phyloP scores from a whole-genome alignment of 2,329 filamentous ascomycete species.

The Fusarium albosuccineum region DNA sequence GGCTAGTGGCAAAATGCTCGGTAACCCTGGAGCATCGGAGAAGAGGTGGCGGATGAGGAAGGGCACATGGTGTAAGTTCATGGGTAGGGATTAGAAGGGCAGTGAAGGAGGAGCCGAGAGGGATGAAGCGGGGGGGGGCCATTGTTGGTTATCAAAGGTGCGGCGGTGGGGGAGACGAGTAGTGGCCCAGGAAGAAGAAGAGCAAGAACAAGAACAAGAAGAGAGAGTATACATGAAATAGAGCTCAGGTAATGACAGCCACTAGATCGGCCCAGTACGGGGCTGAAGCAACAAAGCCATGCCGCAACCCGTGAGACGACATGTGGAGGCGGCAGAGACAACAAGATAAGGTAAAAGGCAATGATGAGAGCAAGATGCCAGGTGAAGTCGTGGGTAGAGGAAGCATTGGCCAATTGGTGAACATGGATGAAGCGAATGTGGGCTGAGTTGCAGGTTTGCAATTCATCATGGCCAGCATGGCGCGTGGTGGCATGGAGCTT shows the following conservation, averaged over 20 bases:
- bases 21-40: too few species aligned
- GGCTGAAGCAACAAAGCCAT: slow-evolving; percentile 15
- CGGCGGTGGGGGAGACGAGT: slow-evolving; percentile 2
- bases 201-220: not conserved
- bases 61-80: too few species aligned
- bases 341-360: slow-evolving; percentile 16
- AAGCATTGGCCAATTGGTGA: slow-evolving; percentile 43
- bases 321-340: slow-evolving; percentile 20
- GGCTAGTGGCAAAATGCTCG: too few species aligned
- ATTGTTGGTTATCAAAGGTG: slow-evolving; percentile 21
- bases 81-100: slow-evolving; percentile 24
- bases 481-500: slow-evolving; percentile 40
- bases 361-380: slow-evolving; percentile 9
- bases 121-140: slow-evolving; percentile 17
- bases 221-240: slow-evolving; percentile 3
- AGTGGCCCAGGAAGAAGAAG: too few species aligned
- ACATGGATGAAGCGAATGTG: slow-evolving; percentile 35
- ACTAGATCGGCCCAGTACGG: not conserved
- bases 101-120: slow-evolving; percentile 18
- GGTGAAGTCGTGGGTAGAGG: slow-evolving; percentile 26
- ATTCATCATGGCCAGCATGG: slow-evolving; percentile 29
- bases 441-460: slow-evolving; percentile 34
- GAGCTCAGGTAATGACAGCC: slow-evolving; percentile 3
- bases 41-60: too few species aligned
- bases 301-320: slow-evolving; percentile 19